A percentile compares a stretch with the other conserved stretches of the same genome.
phyloP scores from a whole-genome alignment of 768 basidiomycete species.

The Clitopilus hobsonii region DNA sequence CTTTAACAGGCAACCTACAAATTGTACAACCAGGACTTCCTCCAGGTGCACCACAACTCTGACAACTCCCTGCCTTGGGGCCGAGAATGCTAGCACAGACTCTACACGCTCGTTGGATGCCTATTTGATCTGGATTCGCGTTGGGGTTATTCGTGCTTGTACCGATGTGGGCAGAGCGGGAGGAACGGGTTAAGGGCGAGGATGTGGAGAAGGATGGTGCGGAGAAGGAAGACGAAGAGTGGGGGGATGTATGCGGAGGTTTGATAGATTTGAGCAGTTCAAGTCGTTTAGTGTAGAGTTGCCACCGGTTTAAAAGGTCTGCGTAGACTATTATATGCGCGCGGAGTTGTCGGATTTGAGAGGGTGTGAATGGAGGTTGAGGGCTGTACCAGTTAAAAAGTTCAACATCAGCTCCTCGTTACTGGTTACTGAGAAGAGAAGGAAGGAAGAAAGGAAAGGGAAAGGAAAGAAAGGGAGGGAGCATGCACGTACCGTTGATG shows the following conservation, averaged over 20 bases:
- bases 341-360: conserved; percentile 37
- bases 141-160: too few relatives aligned
- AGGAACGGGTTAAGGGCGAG: too few relatives aligned
- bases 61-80: conserved; percentile 28
- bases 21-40: conserved; percentile 58
- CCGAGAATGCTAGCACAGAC: conserved; percentile 27
- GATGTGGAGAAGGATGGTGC: too few relatives aligned
- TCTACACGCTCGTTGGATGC: conserved; percentile 43
- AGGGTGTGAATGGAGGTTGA: conserved; percentile 24
- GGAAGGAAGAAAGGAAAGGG: neutral
- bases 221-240: too few relatives aligned
- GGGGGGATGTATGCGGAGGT: too few relatives aligned
- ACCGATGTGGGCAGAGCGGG: too few relatives aligned
- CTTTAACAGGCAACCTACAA: conserved; percentile 74
- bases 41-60: conserved; percentile 35
- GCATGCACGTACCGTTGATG: neutral
- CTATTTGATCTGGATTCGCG: conserved; percentile 20
- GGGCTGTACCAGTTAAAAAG: conserved; percentile 14
- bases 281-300: conserved; percentile 61
- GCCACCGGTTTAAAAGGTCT: conserved; percentile 73
- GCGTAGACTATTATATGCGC: conserved; percentile 68
- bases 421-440: too few relatives aligned
- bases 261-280: conserved; percentile 69
- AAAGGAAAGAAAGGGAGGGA: neutral
- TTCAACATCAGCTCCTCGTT: neutral